phyloP scores from a whole-genome alignment of 345 rosid genomes.

The Populus ilicifolia region DNA sequence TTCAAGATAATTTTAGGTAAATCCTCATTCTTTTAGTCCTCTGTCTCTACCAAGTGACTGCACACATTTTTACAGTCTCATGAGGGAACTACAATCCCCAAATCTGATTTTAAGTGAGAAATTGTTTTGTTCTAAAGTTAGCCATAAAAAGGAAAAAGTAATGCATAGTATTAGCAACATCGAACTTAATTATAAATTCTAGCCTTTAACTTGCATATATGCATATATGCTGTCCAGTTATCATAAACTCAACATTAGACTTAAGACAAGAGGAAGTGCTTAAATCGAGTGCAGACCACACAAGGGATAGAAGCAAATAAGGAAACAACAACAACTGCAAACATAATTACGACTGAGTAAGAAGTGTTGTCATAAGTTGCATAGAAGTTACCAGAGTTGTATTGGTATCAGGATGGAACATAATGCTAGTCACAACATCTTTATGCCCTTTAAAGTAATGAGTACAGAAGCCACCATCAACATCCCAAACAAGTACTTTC shows the following conservation, averaged over 20 bases:
- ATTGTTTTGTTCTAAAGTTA: not conserved
- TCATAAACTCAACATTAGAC: not conserved
- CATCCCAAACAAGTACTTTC: constrained; percentile 97
- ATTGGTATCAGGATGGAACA: constrained; percentile 72
- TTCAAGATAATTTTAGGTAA: not conserved
- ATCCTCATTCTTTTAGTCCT: not conserved
- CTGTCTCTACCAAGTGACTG: not conserved
- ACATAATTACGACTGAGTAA: not conserved
- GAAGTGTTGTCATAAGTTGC: not conserved
- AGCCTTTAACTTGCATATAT: not conserved
- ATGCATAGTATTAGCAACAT: not conserved
- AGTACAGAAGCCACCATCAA: constrained; percentile 95
- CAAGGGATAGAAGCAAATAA: no score
- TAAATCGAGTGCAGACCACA: no score
- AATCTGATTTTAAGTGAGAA: not conserved
- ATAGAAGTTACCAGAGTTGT: constrained; percentile 62
- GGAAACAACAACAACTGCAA: no score
- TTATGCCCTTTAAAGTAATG: constrained; percentile 91
- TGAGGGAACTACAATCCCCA: not conserved
- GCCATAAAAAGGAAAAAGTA: not conserved
- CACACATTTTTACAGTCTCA: not conserved
- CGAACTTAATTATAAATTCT: not conserved
- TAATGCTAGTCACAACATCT: constrained; percentile 67
- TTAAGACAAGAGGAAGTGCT: not conserved
- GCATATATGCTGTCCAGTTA: not conserved